Percentiles rank a stretch among this genome's conserved stretches.
phyloP scores from a whole-genome alignment of 1,284 basidiomycete species.

The Serendipita sp. region DNA sequence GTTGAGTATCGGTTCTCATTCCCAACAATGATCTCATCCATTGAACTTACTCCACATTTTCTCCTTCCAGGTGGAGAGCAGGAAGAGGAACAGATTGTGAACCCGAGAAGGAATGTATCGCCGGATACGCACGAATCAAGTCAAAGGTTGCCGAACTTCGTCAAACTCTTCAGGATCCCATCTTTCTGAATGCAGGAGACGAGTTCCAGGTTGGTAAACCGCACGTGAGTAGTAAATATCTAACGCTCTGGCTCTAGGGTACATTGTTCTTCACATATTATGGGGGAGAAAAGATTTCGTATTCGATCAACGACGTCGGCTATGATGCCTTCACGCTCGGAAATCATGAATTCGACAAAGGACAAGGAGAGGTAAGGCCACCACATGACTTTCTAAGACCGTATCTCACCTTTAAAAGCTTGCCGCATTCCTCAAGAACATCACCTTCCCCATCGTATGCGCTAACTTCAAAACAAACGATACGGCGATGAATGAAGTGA shows the following conservation, averaged over 20 bases:
- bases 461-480: conserved; percentile 28
- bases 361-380: background rate
- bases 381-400: background rate
- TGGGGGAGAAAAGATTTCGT: conserved; percentile 27
- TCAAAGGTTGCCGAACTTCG: conserved; percentile 22
- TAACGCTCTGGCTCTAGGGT: conserved; percentile 16
- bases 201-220: conserved; percentile 22
- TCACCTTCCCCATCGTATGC: conserved; percentile 29
- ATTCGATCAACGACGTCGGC: conserved; percentile 27
- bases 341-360: conserved; percentile 17
- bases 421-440: conserved; percentile 16
- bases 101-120: conserved; percentile 24
- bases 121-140: conserved; percentile 30
- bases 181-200: conserved; percentile 30
- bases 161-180: conserved; percentile 20
- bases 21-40: background rate
- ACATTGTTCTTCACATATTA: conserved; percentile 27
- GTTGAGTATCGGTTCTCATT: conserved; percentile 22
- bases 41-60: background rate
- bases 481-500: conserved; percentile 18
- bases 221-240: background rate
- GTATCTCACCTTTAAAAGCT: background rate
- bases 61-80: background rate
- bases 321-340: conserved; percentile 30
- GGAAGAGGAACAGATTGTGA: conserved; percentile 20